Conservation (phyloP, 805 yeast genomes). For the Lachancea fermentati region DNA sequence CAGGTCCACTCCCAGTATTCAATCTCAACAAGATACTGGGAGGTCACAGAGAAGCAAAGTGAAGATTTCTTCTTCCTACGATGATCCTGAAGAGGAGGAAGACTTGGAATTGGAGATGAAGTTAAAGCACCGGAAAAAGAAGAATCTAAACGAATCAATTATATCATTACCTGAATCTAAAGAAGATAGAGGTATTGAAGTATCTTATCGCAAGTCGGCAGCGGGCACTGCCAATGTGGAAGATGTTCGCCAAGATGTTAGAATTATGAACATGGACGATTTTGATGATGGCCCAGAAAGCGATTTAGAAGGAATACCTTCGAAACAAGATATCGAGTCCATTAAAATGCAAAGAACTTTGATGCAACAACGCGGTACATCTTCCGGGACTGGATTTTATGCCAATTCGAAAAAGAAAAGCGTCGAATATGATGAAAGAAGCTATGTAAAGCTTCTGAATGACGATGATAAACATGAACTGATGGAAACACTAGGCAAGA, state of each 20-base stretch:
- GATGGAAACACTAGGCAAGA: slow-evolving; percentile 17
- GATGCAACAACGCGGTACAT: slow-evolving; percentile 1
- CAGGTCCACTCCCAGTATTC: neutral
- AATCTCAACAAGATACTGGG: neutral
- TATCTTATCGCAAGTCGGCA: neutral
- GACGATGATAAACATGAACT: slow-evolving; percentile 25
- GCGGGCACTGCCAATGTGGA: neutral
- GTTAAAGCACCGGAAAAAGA: neutral
- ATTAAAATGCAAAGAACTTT: slow-evolving; percentile 8
- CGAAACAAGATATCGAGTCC: slow-evolving; percentile 13
- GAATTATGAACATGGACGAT: slow-evolving; percentile 20
- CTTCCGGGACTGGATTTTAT: slow-evolving; percentile 6
- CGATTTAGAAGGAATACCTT: slow-evolving; percentile 4
- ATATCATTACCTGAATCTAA: neutral
- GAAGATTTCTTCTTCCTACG: slow-evolving; percentile 1
- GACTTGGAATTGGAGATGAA: neutral
- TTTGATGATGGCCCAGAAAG: slow-evolving; percentile 6
- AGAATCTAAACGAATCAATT: neutral
- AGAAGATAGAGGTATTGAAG: neutral
- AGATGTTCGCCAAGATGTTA: neutral
- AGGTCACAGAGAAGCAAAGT: slow-evolving; percentile 9
- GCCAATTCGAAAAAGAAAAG: neutral
- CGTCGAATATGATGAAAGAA: slow-evolving; percentile 16
- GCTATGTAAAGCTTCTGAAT: slow-evolving; percentile 23
- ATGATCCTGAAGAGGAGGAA: slow-evolving; percentile 5